Evolutionary conservation across 2,329 filamentous ascomycete species (phyloP).

Genomic region (Annulohypoxylon truncatum): DNA sequence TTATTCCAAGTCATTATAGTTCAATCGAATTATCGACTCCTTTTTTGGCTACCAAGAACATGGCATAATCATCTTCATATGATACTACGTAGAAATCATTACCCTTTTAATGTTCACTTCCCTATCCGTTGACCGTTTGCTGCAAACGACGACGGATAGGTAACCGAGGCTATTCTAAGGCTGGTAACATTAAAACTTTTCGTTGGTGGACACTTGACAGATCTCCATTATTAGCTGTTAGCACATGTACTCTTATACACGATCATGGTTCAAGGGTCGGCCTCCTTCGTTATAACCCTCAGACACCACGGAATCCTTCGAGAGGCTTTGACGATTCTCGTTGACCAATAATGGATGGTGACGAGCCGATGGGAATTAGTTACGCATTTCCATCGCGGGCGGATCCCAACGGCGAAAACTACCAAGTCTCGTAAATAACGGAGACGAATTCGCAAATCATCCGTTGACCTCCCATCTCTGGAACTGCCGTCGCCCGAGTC

Average conservation of each 20-base stretch:
- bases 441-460: slow-evolving; percentile 16
- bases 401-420: slow-evolving; percentile 17
- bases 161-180: background rate
- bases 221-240: slow-evolving; percentile 21
- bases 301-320: slow-evolving; percentile 30
- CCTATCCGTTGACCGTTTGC: slow-evolving; percentile 3
- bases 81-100: background rate
- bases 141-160: slow-evolving; percentile 3
- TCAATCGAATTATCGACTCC: background rate
- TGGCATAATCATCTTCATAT: background rate
- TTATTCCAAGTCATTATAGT: background rate
- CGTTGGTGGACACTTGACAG: slow-evolving; percentile 1
- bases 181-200: slow-evolving; percentile 21
- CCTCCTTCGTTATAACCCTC: slow-evolving; percentile 20
- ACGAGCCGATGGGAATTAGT: slow-evolving; percentile 4
- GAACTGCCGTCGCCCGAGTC: slow-evolving; percentile 16
- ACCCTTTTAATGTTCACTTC: background rate
- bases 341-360: slow-evolving; percentile 13
- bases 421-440: slow-evolving; percentile 18
- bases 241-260: slow-evolving; percentile 7
- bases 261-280: slow-evolving; percentile 8
- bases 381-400: background rate
- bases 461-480: slow-evolving; percentile 17
- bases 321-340: slow-evolving; percentile 18
- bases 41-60: background rate